Evolutionary conservation across 495 filamentous ascomycete genomes (phyloP).

Genomic region (Podospora didyma): DNA sequence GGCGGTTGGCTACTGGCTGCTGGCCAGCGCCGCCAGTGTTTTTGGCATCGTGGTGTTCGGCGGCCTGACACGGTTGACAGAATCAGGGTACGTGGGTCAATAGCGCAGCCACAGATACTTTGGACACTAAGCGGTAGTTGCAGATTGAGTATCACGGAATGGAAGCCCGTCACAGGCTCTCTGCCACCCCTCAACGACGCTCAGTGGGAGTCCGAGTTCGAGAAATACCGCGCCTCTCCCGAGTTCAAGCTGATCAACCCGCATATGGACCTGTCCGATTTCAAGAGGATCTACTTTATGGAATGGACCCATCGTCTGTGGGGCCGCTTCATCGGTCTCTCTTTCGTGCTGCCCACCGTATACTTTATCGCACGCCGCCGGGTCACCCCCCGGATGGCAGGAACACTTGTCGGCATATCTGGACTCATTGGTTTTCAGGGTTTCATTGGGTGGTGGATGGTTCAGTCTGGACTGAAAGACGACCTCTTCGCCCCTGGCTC

Average conservation of each 20-base stretch:
- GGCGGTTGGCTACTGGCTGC: slow-evolving; percentile 82
- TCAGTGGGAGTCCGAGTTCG: slow-evolving; percentile 89
- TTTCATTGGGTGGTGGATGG: slow-evolving; percentile 99
- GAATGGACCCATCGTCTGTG: slow-evolving; percentile 96
- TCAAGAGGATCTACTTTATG: slow-evolving; percentile 99
- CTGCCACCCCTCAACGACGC: slow-evolving; percentile 71
- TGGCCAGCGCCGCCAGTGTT: slow-evolving; percentile 85
- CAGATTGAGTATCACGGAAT: slow-evolving; percentile 98
- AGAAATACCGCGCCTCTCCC: slow-evolving; percentile 83
- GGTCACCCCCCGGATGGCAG: slow-evolving; percentile 73
- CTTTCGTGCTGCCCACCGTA: slow-evolving; percentile 79
- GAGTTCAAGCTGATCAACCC: slow-evolving; percentile 89
- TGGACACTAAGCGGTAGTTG: slow-evolving; percentile 4
- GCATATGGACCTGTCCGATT: slow-evolving; percentile 85
- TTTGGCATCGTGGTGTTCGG: slow-evolving; percentile 97
- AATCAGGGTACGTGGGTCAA: slow-evolving; percentile 71
- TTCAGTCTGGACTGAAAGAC: slow-evolving; percentile 90
- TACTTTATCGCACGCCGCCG: too few relatives aligned
- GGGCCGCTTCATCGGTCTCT: slow-evolving; percentile 88
- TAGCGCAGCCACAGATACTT: background rate
- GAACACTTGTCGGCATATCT: slow-evolving; percentile 74
- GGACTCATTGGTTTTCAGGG: slow-evolving; percentile 93
- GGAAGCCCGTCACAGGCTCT: slow-evolving; percentile 92
- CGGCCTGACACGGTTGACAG: slow-evolving; percentile 86
- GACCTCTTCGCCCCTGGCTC: slow-evolving; percentile 87